Evolutionary conservation across 345 rosid genomes (phyloP), one percentile per base, ranked within the genome.

Genomic region (Capsella bursapastoris): DNA sequence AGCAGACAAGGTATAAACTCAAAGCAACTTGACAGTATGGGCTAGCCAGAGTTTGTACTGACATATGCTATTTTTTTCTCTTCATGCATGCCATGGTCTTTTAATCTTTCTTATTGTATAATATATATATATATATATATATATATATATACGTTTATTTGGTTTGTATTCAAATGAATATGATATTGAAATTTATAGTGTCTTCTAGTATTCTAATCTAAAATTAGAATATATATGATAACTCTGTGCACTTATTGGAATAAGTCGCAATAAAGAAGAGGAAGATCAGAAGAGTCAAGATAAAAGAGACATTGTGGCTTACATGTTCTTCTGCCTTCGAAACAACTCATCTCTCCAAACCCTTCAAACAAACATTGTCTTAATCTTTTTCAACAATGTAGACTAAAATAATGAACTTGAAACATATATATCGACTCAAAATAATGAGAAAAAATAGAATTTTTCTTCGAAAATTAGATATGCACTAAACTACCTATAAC

Each of bases 1-100:
- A 71, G 80, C 40, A 77, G 80, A 65, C 77, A 77, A 44, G 8
- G 76, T 64, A 22, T 71, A 58, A 65, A 71, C 80, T 65, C 72
- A 65, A 65, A 77, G 63, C 77, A 77, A 77, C 48, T 51, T 77
- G 77, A 58, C 32, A 15, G 80, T n/a, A 71, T 71, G 80, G 80
- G 72, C 72, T 65, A 71, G 63, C 56, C 76, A 57, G 40, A 31
- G 68, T 49, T 64, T 57, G 32, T 44, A 47, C 76, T 57, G 65
- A 65, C 77, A 57, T 25, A 52, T 50, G 32, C 28, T 37, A 6
- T 18, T 18, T 49, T 11, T 5, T 22, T 5, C 62, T 53, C 49
- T 25, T 50, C 37, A 59, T 22, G 25, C 37, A 59, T 16, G 18
- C 18, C 18, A 16, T 31, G 37, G 10, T 57, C 25, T 52, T 7